Evolutionary conservation across 495 filamentous ascomycete species (phyloP), one percentile per base, ranked within the genome.

Genomic region (Symbiotaphrina buchneri): DNA sequence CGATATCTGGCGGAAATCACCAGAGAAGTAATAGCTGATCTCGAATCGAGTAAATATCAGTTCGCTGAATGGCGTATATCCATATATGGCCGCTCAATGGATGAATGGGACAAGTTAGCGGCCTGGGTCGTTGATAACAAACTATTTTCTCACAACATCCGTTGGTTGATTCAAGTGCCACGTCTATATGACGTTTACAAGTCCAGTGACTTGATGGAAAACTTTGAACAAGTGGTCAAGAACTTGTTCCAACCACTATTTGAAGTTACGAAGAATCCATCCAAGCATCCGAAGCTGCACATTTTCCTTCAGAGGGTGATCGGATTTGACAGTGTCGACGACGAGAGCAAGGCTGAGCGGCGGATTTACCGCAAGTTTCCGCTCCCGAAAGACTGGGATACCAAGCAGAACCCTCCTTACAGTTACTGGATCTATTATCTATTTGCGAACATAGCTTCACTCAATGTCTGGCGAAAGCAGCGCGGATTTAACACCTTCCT

Each of bases 51-150:
- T 64, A 97, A 97, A 47, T 95, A 97, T 45, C 87, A 97, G 50
- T 92, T 97, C 78, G 90, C 84, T 4, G 87, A 97, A 56, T 97
- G 90, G 80, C 79, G 87, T 11, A 87, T 97, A 33, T 92, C 82
- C 8, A 83, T 97, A 36, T 95, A 97, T 46, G 87, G 87, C 31
- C 73, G 79, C 47, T 71, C 76, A 4, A 54, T 87, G 18, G 75
- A 92, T 37, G 87, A 97, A 49, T 97, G 87, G 87, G 85, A 95
- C 47, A 97, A 91, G 43, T 67, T 97, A 27, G 85, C 87, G 2
- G 78, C 79, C 6, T 97, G 87, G 87, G 87, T 97, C n/a, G 66
- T 95, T 11, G 87, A 97, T 58, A 91, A 97, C 52, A 95, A 94
- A 52, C 61, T 97, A 19, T 85, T 93, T 49, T 92, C 83, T 0